Conservation (phyloP, 2,329 filamentous ascomycete genomes). For the Elsinoe ampelina region DNA sequence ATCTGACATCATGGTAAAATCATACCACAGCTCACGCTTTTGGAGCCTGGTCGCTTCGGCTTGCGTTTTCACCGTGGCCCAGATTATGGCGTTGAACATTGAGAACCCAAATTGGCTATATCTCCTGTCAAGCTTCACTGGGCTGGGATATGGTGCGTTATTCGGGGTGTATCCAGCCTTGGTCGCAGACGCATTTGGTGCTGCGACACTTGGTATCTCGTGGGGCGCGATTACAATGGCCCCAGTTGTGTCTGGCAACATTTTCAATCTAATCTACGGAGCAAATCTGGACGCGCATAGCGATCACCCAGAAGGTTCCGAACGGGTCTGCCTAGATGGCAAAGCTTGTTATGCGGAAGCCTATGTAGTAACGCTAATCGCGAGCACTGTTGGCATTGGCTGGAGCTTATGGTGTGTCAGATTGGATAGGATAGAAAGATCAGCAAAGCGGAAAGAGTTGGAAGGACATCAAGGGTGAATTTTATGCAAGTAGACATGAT, state of each 20-base stretch:
- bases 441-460: constrained; percentile 13
- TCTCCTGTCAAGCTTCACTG: constrained; percentile 72
- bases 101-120: constrained; percentile 67
- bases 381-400: constrained; percentile 58
- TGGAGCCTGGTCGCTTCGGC: constrained; percentile 83
- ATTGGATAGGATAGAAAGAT: constrained; percentile 40
- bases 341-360: constrained; percentile 71
- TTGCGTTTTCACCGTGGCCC: constrained; percentile 67
- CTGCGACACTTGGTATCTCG: constrained; percentile 81
- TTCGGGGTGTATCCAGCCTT: constrained; percentile 92
- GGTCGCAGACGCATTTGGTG: constrained; percentile 77
- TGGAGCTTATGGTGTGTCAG: constrained; percentile 64
- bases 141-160: constrained; percentile 82
- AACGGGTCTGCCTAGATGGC: constrained; percentile 67
- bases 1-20: constrained; percentile 81
- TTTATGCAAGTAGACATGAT: not conserved
- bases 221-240: constrained; percentile 93
- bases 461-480: constrained; percentile 15
- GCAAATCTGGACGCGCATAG: constrained; percentile 69
- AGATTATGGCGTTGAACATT: constrained; percentile 66
- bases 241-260: constrained; percentile 76
- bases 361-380: constrained; percentile 67
- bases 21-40: constrained; percentile 67
- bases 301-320: constrained; percentile 39
- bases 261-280: constrained; percentile 91